Base-by-base conservation (phyloP, 768 basidiomycete species). In the Lactifluus volemus region DNA sequence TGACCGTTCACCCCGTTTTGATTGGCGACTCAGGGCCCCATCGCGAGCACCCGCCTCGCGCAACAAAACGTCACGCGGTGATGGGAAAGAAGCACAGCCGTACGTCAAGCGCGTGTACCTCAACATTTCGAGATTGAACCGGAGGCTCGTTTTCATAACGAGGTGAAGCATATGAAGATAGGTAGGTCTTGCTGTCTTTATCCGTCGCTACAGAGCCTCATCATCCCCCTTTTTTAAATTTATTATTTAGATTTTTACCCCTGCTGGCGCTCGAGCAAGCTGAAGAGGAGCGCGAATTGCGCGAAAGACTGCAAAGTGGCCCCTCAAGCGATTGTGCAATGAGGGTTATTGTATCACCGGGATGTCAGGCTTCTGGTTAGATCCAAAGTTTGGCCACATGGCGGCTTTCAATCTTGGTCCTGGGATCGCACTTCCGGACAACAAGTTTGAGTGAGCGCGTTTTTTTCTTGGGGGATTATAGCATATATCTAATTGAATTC, bases 261-360 rank as follows among this genome's bases (percentile, higher is more conserved):
- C 62, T 83, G 7, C 65, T 82, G 8, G 70, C 76, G 10, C 76
- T 79, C 12, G 91, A 93, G 71, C 84, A 86, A 69, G 77, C 75
- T 0, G 83, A 88, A 66, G 82, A 81, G 42, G 83, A 85, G 63
- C 77, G 78, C 1, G 76, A 81, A 1, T 69, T 89, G 25, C 77
- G 77, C 53, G 77, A 87, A 62, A 82, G 91, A 39, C 76, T 93
- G 15, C 82, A 1, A 80, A 78, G 15, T 92, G 90, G 91, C 76
- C 81, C 11, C 58, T 85, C 4, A 74, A 78, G 30, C 78, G 81
- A 21, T 73, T 92, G 47, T 73, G 78, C 64, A 74, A 79, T n/a
- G 85, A 87, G 65, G 91, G 91, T 0, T 92, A 89, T 67, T 81
- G 84, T 54, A 68, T 93, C 36, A 85, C 83, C 0, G 82, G 76